Evolutionary conservation across 2,329 filamentous ascomycete species (phyloP).

Genomic region (Alternaria sp.): DNA sequence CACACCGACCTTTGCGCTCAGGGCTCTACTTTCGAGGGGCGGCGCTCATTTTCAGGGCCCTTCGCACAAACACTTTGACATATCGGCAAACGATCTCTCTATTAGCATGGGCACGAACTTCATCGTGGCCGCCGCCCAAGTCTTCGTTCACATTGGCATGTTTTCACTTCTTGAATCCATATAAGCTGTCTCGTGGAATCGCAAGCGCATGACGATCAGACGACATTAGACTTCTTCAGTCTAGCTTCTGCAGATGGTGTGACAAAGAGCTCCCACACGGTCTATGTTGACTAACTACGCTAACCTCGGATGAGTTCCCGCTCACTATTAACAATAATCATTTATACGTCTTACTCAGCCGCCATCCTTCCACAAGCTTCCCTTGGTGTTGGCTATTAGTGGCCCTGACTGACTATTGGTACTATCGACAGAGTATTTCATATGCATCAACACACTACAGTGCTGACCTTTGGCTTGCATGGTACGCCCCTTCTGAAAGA

Average conservation of each 20-base stretch:
- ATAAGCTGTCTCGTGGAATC: background rate
- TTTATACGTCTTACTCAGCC: constrained; percentile 36
- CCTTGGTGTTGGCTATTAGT: constrained; percentile 17
- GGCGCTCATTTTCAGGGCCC: background rate
- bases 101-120: background rate
- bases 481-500: constrained; percentile 1
- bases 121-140: background rate
- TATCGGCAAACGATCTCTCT: background rate
- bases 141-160: background rate
- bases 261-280: background rate
- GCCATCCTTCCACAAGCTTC: constrained; percentile 14
- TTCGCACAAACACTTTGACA: background rate
- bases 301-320: constrained; percentile 16
- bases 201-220: constrained; percentile 12
- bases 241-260: constrained; percentile 2
- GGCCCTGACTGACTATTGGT: constrained; percentile 25
- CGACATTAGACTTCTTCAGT: background rate
- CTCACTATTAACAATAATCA: constrained; percentile 28
- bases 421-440: constrained; percentile 13
- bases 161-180: background rate
- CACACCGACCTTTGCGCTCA: background rate
- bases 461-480: constrained; percentile 1
- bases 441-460: constrained; percentile 20
- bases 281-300: constrained; percentile 25
- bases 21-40: background rate